Base-by-base conservation (phyloP, 352 stramenopile genomes). In the Globisporangium radiosum region DNA sequence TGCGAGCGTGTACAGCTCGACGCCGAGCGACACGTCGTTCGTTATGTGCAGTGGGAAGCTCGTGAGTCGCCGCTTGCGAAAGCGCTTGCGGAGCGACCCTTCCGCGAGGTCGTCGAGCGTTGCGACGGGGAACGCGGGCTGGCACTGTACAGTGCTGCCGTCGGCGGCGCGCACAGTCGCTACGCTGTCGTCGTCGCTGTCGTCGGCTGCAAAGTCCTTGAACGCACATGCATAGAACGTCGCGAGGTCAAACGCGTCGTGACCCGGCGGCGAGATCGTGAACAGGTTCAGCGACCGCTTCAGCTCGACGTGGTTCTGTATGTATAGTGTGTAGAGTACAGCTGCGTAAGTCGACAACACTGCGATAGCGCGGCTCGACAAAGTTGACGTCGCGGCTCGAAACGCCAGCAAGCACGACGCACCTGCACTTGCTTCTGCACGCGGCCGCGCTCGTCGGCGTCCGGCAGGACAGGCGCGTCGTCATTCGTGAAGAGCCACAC, bases 401-500 rank as follows among this genome's bases (percentile, higher is more conserved):
- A 15, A 33, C 38, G 19, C 8, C 3, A 54, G 7, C 7, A 4
- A n/a, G 40, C 6, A 39, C 38, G 9, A 13, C 39, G n/a, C 39
- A 83, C 76, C 75, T 88, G 82, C 5, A 88, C 70, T 72, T 94
- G 85, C 63, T 90, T 90, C 57, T 87, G 75, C 51, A 91, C 66
- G 15, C 80, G 80, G 2, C 68, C 68, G 13, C 67, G 57, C 65
- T 94, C 85, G 55, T 91, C 79, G 7, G 58, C 63, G 40, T 90
- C 78, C n/a, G 73, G 68, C 3, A 66, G 56, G 7, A 66, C 49
- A 7, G 75, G 77, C 17, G 55, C 66, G 61, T 94, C 85, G 66
- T 92, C 76, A 59, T 94, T 92, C 37, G 85, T 94, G 59, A 94
- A 91, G 55, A 92, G 77, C 85, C 85, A 94, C 38, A 92, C 77